Evolutionary conservation across 371 early-diverging fungal genomes (phyloP).

Genomic region (Conidiobolus incongruus): DNA sequence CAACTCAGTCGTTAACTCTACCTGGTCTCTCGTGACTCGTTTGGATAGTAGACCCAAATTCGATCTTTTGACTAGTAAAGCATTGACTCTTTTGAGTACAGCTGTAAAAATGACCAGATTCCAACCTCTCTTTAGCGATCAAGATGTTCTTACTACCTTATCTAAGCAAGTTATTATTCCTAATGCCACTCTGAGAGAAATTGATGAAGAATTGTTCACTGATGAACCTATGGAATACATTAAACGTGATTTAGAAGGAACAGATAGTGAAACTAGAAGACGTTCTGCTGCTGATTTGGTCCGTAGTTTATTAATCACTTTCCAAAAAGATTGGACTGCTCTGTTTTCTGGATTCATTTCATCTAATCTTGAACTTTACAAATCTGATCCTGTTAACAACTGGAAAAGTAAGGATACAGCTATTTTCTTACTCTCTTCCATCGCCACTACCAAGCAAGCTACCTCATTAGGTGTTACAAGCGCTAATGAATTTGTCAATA

Average conservation of each 20-base stretch:
- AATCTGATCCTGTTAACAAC: conserved; percentile 33
- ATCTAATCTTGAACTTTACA: conserved; percentile 3
- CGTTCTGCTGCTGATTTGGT: conserved; percentile 82
- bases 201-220: conserved; percentile 86
- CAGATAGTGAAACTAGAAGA: conserved; percentile 77
- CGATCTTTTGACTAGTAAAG: conserved; percentile 55
- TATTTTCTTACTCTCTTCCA: conserved; percentile 68
- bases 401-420: conserved; percentile 96
- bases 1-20: conserved; percentile 53
- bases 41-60: conserved; percentile 45
- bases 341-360: background rate
- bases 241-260: conserved; percentile 81
- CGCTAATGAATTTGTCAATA: conserved; percentile 53
- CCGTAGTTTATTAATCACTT: conserved; percentile 10
- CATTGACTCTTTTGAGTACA: conserved; percentile 69
- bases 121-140: conserved; percentile 34
- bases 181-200: conserved; percentile 65
- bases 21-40: conserved; percentile 62
- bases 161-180: conserved; percentile 84
- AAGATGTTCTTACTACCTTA: conserved; percentile 43
- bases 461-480: conserved; percentile 30
- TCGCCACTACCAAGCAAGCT: conserved; percentile 41
- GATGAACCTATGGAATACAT: conserved; percentile 91
- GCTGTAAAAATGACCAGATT: conserved; percentile 60
- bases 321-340: background rate